A percentile compares a stretch with the other conserved stretches of the same genome.
These are phyloP conservation scores for Exophiala bonariae DNA, from an alignment of 2,329 filamentous ascomycete species.

Conservation along the genomic window DNA sequence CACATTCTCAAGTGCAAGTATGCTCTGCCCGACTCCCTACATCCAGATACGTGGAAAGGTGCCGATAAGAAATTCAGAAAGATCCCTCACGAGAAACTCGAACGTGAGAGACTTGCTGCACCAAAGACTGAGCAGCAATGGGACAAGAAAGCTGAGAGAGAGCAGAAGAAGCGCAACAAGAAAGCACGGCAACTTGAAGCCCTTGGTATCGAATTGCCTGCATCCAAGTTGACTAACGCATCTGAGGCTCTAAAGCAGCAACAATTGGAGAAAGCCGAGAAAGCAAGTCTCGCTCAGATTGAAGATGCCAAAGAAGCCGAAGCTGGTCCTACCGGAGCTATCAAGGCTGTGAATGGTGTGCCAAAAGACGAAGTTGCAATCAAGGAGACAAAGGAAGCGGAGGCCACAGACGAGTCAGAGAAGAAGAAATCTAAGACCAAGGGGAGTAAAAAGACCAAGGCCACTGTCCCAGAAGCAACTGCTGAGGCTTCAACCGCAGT, in stretches of 20 bases:
- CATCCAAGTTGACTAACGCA: conserved; percentile 68
- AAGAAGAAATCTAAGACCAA: conserved; percentile 18
- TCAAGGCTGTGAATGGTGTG: conserved; percentile 33
- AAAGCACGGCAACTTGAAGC: conserved; percentile 75
- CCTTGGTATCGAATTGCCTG: conserved; percentile 80
- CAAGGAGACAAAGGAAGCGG: conserved; percentile 28
- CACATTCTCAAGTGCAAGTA: conserved; percentile 88
- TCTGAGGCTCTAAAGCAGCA: conserved; percentile 43
- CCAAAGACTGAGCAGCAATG: conserved; percentile 74
- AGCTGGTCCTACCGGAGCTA: conserved; percentile 15
- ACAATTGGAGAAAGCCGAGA: conserved; percentile 31
- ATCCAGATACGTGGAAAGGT: conserved; percentile 82
- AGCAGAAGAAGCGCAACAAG: conserved; percentile 67
- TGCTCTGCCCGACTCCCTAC: conserved; percentile 73
- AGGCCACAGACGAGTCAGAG: conserved; percentile 38
- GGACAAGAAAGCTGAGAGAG: conserved; percentile 71
- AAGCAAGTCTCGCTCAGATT: conserved; percentile 12
- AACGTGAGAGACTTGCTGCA: conserved; percentile 70
- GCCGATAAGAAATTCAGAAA: conserved; percentile 87
- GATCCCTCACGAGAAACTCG: conserved; percentile 84
- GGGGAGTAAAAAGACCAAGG: neutral
- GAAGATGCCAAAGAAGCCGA: conserved; percentile 34
- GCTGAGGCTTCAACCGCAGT: conserved; percentile 4
- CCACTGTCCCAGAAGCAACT: neutral
- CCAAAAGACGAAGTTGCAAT: conserved; percentile 28